Base-by-base conservation (phyloP, 805 yeast genomes). In the Candida mattraensis region DNA sequence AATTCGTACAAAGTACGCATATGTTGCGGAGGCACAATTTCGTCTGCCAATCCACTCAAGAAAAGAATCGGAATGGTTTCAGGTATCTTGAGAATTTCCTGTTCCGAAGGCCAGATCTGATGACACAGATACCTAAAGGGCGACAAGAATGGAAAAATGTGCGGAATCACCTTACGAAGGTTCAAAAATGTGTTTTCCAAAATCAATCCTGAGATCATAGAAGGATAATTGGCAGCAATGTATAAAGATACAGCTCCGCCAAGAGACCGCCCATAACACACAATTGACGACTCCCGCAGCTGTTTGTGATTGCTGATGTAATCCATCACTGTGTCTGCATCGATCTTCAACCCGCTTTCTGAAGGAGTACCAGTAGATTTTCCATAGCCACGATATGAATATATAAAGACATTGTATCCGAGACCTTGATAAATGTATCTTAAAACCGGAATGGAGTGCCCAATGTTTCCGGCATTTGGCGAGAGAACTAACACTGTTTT, bases 391-490 rank as follows among this genome's bases (percentile, higher is more conserved):
- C 99, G 67, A 60, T 91, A 91, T 1, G 95, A 86, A 48, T 87
- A 83, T 5, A 86, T 77, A 30, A 91, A 74, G 3, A 88, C 95
- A 58, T 89, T 87, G 61, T 80, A 77, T 10, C 78, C 76, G 59
- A 82, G 71, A 24, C 68, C 62, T 31, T 68, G 62, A 60, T 76
- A 85, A 44, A 89, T 78, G 7, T 82, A 58, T 30, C 80, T 69
- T 3, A 85, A 95, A 7, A 87, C 75, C 2, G 96, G 96, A 30
- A 91, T 64, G 18, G 84, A 80, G 54, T 87, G 87, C 12, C 98
- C 98, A 45, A 91, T 91, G 58, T 93, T 91, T 5, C 98, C 98
- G 2, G 97, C 97, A 61, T 91, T 91, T 4, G 98, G 98, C 31
- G 88, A 80, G 33, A 89, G 68, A 14, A 93, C 72, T 17, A 93